phyloP scores from a whole-genome alignment of 1,284 basidiomycete genomes.

The Austroboletus niveus region DNA sequence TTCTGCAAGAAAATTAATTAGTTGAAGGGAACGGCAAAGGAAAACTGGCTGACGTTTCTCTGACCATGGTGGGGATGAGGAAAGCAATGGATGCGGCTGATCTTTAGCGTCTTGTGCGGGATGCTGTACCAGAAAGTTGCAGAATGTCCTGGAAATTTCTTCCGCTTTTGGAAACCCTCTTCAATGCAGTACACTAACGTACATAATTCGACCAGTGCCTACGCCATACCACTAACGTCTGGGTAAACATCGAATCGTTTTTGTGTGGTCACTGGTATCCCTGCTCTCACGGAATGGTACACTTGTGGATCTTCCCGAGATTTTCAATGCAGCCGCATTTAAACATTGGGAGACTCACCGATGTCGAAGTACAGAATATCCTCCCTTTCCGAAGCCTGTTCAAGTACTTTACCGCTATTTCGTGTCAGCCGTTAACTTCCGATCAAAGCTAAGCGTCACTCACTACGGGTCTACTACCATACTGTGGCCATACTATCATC shows the following conservation, averaged over 20 bases:
- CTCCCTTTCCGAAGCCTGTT: conserved; percentile 78
- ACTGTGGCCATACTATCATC: conserved; percentile 82
- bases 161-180: conserved; percentile 26
- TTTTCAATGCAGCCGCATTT: conserved; percentile 1
- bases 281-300: conserved; percentile 68
- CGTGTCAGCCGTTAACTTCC: conserved; percentile 8
- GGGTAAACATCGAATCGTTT: conserved; percentile 90
- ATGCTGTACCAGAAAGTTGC: conserved; percentile 33
- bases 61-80: conserved; percentile 51
- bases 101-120: conserved; percentile 21
- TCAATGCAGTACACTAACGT: not conserved
- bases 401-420: conserved; percentile 75
- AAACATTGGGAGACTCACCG: conserved; percentile 48
- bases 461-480: conserved; percentile 89
- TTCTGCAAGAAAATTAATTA: conserved; percentile 44
- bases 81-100: conserved; percentile 9
- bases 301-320: conserved; percentile 62
- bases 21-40: conserved; percentile 2
- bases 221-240: conserved; percentile 52
- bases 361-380: conserved; percentile 80
- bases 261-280: conserved; percentile 87
- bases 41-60: conserved; percentile 55
- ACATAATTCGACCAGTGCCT: not conserved
- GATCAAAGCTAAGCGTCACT: conserved; percentile 27
- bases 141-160: conserved; percentile 41